These are phyloP conservation scores for Diophrys sp. DNA, from an alignment of 73 alveolate genomes.

Conservation along the genomic window DNA sequence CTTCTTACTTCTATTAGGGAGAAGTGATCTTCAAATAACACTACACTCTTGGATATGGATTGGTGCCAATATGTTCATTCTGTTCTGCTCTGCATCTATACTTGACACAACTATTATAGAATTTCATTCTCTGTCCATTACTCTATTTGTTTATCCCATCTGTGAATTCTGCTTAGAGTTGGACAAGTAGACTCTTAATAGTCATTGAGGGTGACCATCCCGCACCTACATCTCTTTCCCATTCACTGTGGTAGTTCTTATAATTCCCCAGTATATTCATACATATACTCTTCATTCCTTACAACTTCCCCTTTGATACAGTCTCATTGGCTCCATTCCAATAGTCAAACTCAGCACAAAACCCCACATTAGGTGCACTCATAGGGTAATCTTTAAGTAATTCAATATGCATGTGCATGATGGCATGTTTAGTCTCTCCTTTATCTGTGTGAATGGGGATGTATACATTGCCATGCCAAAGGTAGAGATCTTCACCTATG, in stretches of 20 bases:
- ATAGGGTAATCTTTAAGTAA: background rate
- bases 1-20: too few relatives aligned
- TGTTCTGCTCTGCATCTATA: background rate
- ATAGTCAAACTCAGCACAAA: background rate
- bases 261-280: background rate
- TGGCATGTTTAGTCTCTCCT: background rate
- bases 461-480: background rate
- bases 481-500: background rate
- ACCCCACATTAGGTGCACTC: background rate
- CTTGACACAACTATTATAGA: background rate
- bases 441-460: background rate
- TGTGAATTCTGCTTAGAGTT: background rate
- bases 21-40: too few relatives aligned
- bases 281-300: background rate
- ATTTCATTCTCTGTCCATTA: background rate
- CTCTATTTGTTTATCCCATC: background rate
- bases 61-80: background rate
- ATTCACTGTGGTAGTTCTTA: background rate
- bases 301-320: background rate
- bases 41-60: background rate
- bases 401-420: background rate
- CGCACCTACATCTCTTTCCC: background rate
- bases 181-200: too few relatives aligned
- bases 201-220: background rate
- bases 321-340: background rate